Base-by-base conservation (phyloP, 2,329 filamentous ascomycete genomes). In the Polychaeton citri region DNA sequence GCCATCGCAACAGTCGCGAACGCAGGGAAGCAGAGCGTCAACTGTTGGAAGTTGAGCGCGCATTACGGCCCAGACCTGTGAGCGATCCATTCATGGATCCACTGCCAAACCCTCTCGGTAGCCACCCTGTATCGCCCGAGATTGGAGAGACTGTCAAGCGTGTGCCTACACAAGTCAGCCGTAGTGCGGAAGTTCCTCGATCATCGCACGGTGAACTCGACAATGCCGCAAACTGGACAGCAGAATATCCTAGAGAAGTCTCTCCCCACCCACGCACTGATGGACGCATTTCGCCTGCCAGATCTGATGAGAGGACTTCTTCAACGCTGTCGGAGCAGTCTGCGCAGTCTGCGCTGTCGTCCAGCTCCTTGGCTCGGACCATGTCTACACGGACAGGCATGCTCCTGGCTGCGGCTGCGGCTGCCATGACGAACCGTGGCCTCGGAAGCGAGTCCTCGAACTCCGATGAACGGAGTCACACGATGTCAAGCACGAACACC, bases 251-350 rank as follows among this genome's bases (percentile, higher is more conserved):
- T 26, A 20, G 20, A 15, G 34, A 21, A 6, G 24, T 30, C 10
- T 15, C 15, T 15, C 12, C 12, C 12, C 24, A 21, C 24, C 19
- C 21, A 19, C 16, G 37, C 37, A 28, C 12, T 15, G 15, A 10
- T 9, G 60, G 66, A 3, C 57, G 60, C 9, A 37, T 55, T 1
- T 71, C 69, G 2, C 30, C 30, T 5, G 61, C 66, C 2, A 70
- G 68, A 41, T 66, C 60, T 20, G 69, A 74, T 28, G 69, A 74
- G 21, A 64, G 71, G 15, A 76, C 71, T 2, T 62, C 62, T 3
- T 75, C 71, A 1, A 69, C 65, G 19, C 55, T 76, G 3, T 74
- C 70, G 37, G 71, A 74, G 9, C 56, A 56, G 6, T 72, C 69
- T 16, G 53, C 55, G 4, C 53, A 52, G 5, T 68, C 65, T 4